Base-by-base conservation (phyloP, 139 green algal species). In the Picocystis salinarum region DNA sequence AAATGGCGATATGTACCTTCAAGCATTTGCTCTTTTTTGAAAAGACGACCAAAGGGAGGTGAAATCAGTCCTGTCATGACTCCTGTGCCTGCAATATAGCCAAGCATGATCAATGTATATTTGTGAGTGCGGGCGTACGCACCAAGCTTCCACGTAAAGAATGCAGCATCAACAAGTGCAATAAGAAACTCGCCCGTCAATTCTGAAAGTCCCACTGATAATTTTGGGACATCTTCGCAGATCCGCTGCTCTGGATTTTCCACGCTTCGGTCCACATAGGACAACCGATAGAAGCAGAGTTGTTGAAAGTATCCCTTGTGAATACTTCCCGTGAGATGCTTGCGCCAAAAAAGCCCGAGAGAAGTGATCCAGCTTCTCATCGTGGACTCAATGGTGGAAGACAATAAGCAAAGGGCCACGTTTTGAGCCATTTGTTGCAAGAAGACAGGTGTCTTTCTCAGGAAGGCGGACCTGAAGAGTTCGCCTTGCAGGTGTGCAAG, bases 201-300 rank as follows among this genome's bases (percentile, higher is more conserved):
- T 29, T 71, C 62, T 9, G 46, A 52, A 33, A 78, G 40, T 20
- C 58, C 61, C 4, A 33, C 33, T 23, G 34, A 52, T 31, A 82
- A 52, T 34, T 66, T 62, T 40, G 74, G 74, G 15, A 83, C 54
- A 44, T 83, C 74, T 39, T 81, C 71, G 44, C 66, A 75, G 9
- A 83, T 53, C 36, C 69, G 61, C 59, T 80, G 66, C 56, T 83
- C 74, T 2, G 69, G 61, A 26, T 50, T 58, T 40, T 51, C 42
- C 12, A 83, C 42, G n/a, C 55, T 44, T 15, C 61, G 44, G 55
- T 83, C 66, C 41, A 83, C 74, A 34, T 83, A 70, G 18, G 33
- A 62, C 39, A 82, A 61, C 48, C 68, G 65, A 63, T 83, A 83
- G 45, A 76, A 83, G 45, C 66, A 58, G 68, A 83, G 79, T 50